Percentiles rank a stretch among this genome's conserved stretches.
Conservation (phyloP, 2,329 filamentous ascomycete species). For the Lecanosticta acicola region DNA sequence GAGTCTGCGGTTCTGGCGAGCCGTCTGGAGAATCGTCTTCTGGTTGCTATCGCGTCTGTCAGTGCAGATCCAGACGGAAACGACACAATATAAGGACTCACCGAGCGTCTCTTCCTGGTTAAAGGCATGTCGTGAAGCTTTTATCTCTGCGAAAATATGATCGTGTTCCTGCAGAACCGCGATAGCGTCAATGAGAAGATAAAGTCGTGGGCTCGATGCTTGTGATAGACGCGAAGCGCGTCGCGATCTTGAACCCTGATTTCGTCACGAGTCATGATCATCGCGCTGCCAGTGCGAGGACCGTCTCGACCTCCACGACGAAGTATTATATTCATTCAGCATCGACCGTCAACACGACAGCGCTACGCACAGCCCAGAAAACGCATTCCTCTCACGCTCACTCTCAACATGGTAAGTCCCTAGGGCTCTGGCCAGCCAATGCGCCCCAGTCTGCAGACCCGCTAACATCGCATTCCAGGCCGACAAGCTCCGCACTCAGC, state of each 20-base stretch:
- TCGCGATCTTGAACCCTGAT: background rate
- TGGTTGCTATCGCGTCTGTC: slow-evolving; percentile 13
- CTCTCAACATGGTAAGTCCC: slow-evolving; percentile 5
- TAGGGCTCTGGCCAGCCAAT: background rate
- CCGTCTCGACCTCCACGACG: too few species aligned
- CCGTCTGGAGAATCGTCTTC: slow-evolving; percentile 23
- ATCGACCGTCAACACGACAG: too few species aligned
- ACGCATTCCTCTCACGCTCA: too few species aligned
- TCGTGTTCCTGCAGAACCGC: too few species aligned
- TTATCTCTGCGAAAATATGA: too few species aligned
- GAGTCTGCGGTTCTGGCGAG: slow-evolving; percentile 26
- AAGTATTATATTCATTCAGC: too few species aligned
- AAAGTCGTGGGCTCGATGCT: too few species aligned
- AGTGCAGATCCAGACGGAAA: background rate
- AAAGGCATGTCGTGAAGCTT: too few species aligned
- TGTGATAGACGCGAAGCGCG: slow-evolving; percentile 1
- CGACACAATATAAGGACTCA: slow-evolving; percentile 11
- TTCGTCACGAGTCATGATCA: too few species aligned
- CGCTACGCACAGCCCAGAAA: too few species aligned
- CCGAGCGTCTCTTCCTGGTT: slow-evolving; percentile 29
- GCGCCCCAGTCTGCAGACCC: background rate
- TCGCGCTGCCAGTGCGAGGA: too few species aligned
- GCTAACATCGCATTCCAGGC: slow-evolving; percentile 50
- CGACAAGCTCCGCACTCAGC: slow-evolving; percentile 94
- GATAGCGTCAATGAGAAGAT: too few species aligned